Evolutionary conservation across 768 basidiomycete species (phyloP).

Genomic region (Boletus speciosus): DNA sequence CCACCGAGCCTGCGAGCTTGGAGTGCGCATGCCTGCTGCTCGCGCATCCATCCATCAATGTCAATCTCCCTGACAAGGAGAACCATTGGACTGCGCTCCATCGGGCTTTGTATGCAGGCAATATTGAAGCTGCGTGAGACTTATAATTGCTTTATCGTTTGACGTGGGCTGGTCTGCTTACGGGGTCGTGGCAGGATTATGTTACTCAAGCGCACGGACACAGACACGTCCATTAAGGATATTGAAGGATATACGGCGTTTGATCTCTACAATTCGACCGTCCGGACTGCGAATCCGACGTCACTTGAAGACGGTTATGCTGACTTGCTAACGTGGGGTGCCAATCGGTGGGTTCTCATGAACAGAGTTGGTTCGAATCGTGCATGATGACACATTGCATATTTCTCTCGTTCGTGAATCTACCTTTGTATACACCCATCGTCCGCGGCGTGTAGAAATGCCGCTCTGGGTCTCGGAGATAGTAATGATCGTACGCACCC

Average conservation of each 20-base stretch:
- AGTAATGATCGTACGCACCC: constrained; percentile 74
- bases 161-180: constrained; percentile 10
- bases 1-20: constrained; percentile 55
- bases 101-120: constrained; percentile 77
- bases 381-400: neutral
- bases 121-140: constrained; percentile 65
- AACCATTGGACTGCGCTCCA: constrained; percentile 92
- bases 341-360: constrained; percentile 56
- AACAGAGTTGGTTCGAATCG: neutral
- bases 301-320: constrained; percentile 33
- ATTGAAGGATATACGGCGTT: constrained; percentile 87
- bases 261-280: constrained; percentile 89
- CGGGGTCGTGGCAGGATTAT: constrained; percentile 49
- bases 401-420: neutral
- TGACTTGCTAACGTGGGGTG: constrained; percentile 86
- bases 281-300: constrained; percentile 66
- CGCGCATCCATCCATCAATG: constrained; percentile 67
- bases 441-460: constrained; percentile 55
- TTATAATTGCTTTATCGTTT: neutral
- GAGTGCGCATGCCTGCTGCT: constrained; percentile 80
- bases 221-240: constrained; percentile 73
- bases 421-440: too few relatives aligned
- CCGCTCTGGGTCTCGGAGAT: constrained; percentile 81
- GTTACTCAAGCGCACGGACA: constrained; percentile 70
- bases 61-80: constrained; percentile 80